These are phyloP conservation scores for Microsporum ferrugineum DNA, from an alignment of 2,329 filamentous ascomycete genomes.

Conservation along the genomic window DNA sequence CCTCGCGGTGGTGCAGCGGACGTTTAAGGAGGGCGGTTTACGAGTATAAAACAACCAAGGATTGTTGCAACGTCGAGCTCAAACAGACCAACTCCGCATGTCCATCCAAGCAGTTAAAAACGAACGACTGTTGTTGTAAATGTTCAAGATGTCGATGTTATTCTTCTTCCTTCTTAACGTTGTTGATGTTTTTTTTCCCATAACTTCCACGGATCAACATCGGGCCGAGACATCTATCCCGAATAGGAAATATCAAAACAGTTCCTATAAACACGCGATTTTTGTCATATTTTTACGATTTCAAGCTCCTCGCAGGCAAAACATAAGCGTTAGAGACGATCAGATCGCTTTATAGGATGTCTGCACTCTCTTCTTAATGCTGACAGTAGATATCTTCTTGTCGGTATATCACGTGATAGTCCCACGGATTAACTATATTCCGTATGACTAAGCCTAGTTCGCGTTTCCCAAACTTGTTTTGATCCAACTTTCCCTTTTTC, in stretches of 20 bases:
- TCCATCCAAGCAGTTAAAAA: not conserved
- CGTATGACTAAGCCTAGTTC: not conserved
- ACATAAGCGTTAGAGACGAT: no score
- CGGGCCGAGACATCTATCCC: not conserved
- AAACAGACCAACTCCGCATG: not conserved
- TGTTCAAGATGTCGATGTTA: no score
- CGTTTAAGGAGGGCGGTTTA: not conserved
- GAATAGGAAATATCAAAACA: not conserved
- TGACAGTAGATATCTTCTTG: not conserved
- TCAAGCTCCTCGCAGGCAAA: not conserved
- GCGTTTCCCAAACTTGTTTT: not conserved
- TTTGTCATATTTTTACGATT: not conserved
- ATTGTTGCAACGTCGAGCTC: not conserved
- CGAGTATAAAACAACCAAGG: not conserved
- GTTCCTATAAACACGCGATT: not conserved
- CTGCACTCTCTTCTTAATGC: not conserved
- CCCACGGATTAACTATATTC: not conserved
- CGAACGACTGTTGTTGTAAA: not conserved
- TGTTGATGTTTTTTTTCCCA: not conserved
- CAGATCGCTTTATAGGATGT: no score
- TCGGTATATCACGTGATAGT: not conserved
- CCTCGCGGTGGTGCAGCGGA: not conserved
- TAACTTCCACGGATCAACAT: not conserved
- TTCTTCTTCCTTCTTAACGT: not conserved
- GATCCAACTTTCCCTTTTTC: not conserved